phyloP scores from a whole-genome alignment of 345 rosid species.

The Corchorus olitorius region DNA sequence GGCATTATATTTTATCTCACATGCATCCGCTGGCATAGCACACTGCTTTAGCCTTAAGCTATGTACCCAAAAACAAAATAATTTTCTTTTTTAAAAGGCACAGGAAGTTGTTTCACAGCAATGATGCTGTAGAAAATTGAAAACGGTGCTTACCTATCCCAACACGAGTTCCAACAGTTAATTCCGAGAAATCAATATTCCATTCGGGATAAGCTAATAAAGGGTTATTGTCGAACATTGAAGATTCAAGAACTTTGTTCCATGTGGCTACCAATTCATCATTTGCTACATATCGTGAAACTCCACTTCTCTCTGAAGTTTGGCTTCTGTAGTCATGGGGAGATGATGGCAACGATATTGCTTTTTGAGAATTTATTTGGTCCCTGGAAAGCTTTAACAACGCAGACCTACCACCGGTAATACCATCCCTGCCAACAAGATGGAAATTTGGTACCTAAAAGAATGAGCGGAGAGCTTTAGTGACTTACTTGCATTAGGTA shows the following conservation, averaged over 20 bases:
- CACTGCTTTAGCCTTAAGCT: background rate
- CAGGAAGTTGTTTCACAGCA: slow-evolving; percentile 3
- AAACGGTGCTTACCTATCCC: slow-evolving; percentile 73
- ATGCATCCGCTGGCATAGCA: background rate
- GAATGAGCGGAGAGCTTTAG: background rate
- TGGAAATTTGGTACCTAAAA: slow-evolving; percentile 63
- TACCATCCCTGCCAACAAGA: slow-evolving; percentile 59
- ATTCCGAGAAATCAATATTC: slow-evolving; percentile 93
- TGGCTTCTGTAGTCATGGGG: slow-evolving; percentile 77
- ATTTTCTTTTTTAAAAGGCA: background rate
- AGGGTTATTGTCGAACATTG: slow-evolving; percentile 69
- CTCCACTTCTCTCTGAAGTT: slow-evolving; percentile 55
- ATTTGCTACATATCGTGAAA: slow-evolving; percentile 42
- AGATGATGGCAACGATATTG: slow-evolving; percentile 91
- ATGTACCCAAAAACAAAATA: background rate
- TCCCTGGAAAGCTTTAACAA: slow-evolving; percentile 53
- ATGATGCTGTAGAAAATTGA: background rate
- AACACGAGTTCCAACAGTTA: slow-evolving; percentile 93
- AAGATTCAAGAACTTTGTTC: slow-evolving; percentile 91
- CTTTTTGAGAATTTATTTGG: slow-evolving; percentile 74
- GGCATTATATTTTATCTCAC: background rate
- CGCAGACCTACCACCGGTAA: slow-evolving; percentile 68
- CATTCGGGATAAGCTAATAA: slow-evolving; percentile 82
- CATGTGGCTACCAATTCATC: slow-evolving; percentile 62
- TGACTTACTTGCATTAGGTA: slow-evolving; percentile 7